A percentile compares a stretch with the other conserved stretches of the same genome.
phyloP scores from a whole-genome alignment of 2,329 filamentous ascomycete genomes.

The Pseudogymnoascus sp. region DNA sequence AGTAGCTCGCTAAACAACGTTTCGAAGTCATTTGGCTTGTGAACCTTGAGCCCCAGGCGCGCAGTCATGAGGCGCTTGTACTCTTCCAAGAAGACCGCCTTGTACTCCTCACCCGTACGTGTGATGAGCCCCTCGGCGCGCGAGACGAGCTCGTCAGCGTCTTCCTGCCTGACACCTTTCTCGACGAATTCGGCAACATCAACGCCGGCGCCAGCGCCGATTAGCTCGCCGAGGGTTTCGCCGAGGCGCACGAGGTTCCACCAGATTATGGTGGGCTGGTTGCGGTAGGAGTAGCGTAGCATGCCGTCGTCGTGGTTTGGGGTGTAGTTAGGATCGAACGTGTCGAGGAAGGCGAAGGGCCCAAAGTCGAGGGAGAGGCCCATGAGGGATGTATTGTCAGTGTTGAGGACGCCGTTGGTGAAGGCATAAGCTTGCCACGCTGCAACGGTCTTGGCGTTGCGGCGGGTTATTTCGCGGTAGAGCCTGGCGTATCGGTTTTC shows the following conservation, averaged over 20 bases:
- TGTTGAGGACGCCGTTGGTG: slow-evolving; percentile 97
- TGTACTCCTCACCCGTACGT: slow-evolving; percentile 78
- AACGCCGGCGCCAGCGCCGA: slow-evolving; percentile 67
- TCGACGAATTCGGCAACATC: slow-evolving; percentile 66
- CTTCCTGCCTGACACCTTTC: slow-evolving; percentile 64
- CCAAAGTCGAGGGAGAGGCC: slow-evolving; percentile 91
- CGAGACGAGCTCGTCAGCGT: slow-evolving; percentile 61
- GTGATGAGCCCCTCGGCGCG: slow-evolving; percentile 80
- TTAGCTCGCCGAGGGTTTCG: slow-evolving; percentile 79
- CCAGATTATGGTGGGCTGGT: slow-evolving; percentile 95
- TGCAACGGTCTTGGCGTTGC: slow-evolving; percentile 83
- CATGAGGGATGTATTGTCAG: slow-evolving; percentile 89
- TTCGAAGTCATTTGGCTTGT: slow-evolving; percentile 70
- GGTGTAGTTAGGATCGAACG: slow-evolving; percentile 89
- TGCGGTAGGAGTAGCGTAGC: slow-evolving; percentile 83
- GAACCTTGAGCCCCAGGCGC: slow-evolving; percentile 66
- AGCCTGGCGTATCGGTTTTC: slow-evolving; percentile 84
- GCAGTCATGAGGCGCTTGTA: slow-evolving; percentile 80
- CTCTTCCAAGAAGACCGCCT: slow-evolving; percentile 76
- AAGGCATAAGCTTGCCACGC: slow-evolving; percentile 98
- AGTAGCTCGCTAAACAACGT: slow-evolving; percentile 73
- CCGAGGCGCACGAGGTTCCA: slow-evolving; percentile 94
- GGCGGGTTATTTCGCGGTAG: slow-evolving; percentile 77
- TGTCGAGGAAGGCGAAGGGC: slow-evolving; percentile 95
- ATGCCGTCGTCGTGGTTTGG: slow-evolving; percentile 92